Evolutionary conservation across 768 basidiomycete species (phyloP), one percentile per base, ranked within the genome.

Genomic region (Suillus clintonianus): DNA sequence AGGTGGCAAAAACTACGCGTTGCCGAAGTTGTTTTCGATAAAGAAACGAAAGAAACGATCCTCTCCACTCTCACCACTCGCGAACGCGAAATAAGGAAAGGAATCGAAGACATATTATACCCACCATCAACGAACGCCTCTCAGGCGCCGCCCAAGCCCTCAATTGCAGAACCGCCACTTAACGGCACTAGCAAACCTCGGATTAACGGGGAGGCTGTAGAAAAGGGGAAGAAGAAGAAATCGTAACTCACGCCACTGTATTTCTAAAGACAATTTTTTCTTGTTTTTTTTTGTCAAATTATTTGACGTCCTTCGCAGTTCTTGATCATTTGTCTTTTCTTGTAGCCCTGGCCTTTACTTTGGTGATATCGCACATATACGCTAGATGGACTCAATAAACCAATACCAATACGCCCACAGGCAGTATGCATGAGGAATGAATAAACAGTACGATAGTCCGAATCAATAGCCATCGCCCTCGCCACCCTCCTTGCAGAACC

Each of bases 401-500:
- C 39, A 60, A 56, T 53, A 57, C 39, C 39, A 60, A 56, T 53
- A 51, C 37, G 63, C 39, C 45, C 43, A 36, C 53, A 50, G 34
- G 59, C 59, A 32, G 34, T 39, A 58, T 42, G 59, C 43, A 54
- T 41, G 39, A 50, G 54, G 53, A 62, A 51, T 63, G 54, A 53
- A 68, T 70, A 69, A 60, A 65, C 61, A 64, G 56, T 62, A 42
- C 36, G 17, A 47, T 59, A 51, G 61, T 61, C 36, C 27, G 27
- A 27, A 60, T 76, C 70, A 97, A 76, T 98, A 99, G 13, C 94
- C 94, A 75, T 98, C 97, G 9, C 96, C 96, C 79, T 98, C 97
- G 42, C 94, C 93, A 13, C 95, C 95, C 75, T 98, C 97, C 74
- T 90, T 94, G 73, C 90, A 94, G 77, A 97, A 99, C 3, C 97